Conservation (phyloP, 164 flowering plant genomes). For the Piper betle region DNA sequence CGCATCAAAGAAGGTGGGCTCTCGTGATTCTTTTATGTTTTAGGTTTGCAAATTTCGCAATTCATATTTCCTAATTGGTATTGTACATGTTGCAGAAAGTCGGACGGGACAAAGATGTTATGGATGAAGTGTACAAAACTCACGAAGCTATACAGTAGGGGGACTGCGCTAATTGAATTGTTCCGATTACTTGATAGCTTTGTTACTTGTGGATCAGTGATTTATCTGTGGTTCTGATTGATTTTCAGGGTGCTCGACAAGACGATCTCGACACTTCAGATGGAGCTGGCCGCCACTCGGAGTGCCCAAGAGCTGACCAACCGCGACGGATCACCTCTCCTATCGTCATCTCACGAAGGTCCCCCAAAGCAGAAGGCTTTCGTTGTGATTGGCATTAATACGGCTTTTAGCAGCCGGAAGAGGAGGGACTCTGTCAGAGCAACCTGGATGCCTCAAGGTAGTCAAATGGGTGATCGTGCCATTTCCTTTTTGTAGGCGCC, state of each 20-base stretch:
- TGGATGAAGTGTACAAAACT: constrained; percentile 65
- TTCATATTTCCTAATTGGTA: not conserved
- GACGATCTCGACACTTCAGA: constrained; percentile 65
- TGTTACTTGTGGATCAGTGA: not conserved
- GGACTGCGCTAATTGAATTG: not conserved
- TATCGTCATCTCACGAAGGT: constrained; percentile 15
- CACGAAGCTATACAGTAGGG: constrained; percentile 85
- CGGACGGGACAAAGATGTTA: constrained; percentile 27
- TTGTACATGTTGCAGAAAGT: constrained; percentile 3
- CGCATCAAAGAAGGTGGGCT: constrained; percentile 24
- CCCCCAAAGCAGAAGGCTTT: constrained; percentile 51
- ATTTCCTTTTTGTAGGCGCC: too few species aligned
- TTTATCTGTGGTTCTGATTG: not conserved
- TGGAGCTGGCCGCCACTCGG: constrained; percentile 62
- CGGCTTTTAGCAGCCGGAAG: constrained; percentile 80
- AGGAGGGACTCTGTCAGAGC: constrained; percentile 52
- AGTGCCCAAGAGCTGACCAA: constrained; percentile 33
- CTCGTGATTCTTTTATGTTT: not conserved
- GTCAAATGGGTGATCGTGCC: not conserved
- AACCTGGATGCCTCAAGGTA: constrained; percentile 70
- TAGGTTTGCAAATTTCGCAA: not conserved
- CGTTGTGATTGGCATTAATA: constrained; percentile 88
- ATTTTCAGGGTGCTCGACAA: constrained; percentile 57
- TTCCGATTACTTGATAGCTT: not conserved
- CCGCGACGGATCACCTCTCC: constrained; percentile 13